Evolutionary conservation across 805 yeast genomes (phyloP).

Genomic region (Barnettozyma sp.): DNA sequence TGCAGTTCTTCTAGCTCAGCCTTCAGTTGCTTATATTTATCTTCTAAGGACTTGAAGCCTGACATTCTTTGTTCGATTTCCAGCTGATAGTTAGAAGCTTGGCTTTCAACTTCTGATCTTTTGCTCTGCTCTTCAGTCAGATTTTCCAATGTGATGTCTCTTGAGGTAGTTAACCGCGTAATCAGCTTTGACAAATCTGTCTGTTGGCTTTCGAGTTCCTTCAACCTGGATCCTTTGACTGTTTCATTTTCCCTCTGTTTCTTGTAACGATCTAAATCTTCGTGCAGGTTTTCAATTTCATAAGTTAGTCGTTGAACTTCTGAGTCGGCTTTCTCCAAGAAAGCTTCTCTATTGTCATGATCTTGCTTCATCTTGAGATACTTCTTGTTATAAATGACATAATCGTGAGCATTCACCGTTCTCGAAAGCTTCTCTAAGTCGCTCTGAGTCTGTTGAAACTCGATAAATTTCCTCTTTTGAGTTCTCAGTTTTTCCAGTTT

Average conservation of each 20-base stretch:
- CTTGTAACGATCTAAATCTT: constrained; percentile 52
- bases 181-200: constrained; percentile 50
- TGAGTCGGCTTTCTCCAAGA: constrained; percentile 35
- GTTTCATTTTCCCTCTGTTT: constrained; percentile 49
- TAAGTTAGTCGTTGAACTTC: constrained; percentile 39
- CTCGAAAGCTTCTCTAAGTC: constrained; percentile 70
- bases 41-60: constrained; percentile 36
- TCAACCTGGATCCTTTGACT: constrained; percentile 52
- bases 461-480: constrained; percentile 78
- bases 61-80: constrained; percentile 32
- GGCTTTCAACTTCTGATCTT: constrained; percentile 28
- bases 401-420: constrained; percentile 75
- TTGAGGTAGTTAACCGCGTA: constrained; percentile 61
- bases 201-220: constrained; percentile 53
- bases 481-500: constrained; percentile 71
- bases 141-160: constrained; percentile 51
- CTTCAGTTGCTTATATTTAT: constrained; percentile 39
- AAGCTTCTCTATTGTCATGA: constrained; percentile 35
- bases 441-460: constrained; percentile 77
- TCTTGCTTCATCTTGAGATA: constrained; percentile 38
- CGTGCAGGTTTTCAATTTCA: constrained; percentile 54
- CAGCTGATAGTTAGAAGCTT: constrained; percentile 29
- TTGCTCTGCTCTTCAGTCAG: constrained; percentile 45
- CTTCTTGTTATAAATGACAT: constrained; percentile 34
- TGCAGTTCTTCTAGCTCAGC: constrained; percentile 39